Evolutionary conservation across 1,139 yeast genomes (phyloP), one percentile per base, ranked within the genome.

Genomic region (Nakaseomyces bracarensis): DNA sequence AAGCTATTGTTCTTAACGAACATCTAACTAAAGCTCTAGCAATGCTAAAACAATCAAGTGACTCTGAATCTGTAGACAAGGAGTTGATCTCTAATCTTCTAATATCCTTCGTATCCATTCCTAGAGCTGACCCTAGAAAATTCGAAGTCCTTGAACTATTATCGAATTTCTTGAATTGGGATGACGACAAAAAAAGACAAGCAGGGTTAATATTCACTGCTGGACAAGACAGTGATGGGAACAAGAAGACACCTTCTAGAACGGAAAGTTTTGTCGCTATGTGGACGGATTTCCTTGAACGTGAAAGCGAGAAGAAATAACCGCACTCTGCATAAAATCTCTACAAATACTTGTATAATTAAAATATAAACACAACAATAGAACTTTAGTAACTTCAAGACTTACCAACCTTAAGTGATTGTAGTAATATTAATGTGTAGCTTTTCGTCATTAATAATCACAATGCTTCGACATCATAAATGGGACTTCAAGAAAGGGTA

Each of bases 101-200:
- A 40, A 74, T 93, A 19, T 85, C 94, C 40, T 91, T 89, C 64
- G 72, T 91, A 14, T 82, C 82, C 40, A 71, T 91, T 29, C 96
- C 96, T 6, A 70, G 98, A 48, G 96, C 94, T 1, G 99, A 91
- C 59, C 75, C 95, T 11, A 91, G 89, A 63, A 86, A 91, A 62
- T 91, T 82, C 58, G 97, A 91, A 66, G 95, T 93, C 3, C 70
- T 91, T 43, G 86, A 79, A 58, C 71, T 91, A 45, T 81, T 91
- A 35, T 74, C 95, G 21, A 85, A 85, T 46, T 80, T 82, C 53
- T 68, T 91, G 46, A 81, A 77, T 45, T 91, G 98, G 98, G 91
- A 82, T 59, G 93, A 85, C 38, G 78, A 76, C 34, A 82, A 86
- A 57, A 79, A 76, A 52, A 71, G 79, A 25, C 87, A 82, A 47